Conservation (phyloP, 495 filamentous ascomycete species). For the Penicillium alfredii region DNA sequence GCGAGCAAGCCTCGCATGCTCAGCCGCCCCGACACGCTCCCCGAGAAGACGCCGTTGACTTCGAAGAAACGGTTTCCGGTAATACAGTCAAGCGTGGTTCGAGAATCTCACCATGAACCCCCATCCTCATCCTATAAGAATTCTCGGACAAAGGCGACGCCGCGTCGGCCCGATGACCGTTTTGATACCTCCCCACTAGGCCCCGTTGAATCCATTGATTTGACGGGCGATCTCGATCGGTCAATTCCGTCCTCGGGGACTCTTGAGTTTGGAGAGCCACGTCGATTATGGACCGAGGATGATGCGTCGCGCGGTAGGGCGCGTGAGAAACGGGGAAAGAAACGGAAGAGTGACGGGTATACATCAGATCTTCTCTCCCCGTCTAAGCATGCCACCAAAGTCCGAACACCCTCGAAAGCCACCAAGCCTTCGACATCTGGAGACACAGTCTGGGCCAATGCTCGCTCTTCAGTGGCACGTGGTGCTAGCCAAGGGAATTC, state of each 20-base stretch:
- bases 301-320: conserved; percentile 41
- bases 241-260: conserved; percentile 35
- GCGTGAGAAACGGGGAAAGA: conserved; percentile 51
- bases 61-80: conserved; percentile 21
- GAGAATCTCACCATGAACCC: conserved; percentile 15
- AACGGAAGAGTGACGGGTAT: conserved; percentile 70
- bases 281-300: conserved; percentile 55
- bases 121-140: conserved; percentile 16
- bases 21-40: conserved; percentile 22
- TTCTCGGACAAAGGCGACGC: conserved; percentile 15
- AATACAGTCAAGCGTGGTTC: conserved; percentile 5
- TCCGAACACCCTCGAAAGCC: conserved; percentile 16
- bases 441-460: background rate
- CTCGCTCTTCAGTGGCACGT: background rate
- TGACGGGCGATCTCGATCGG: conserved; percentile 55
- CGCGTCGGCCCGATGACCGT: conserved; percentile 16
- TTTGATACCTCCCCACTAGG: conserved; percentile 19
- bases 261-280: conserved; percentile 47
- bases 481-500: conserved; percentile 1
- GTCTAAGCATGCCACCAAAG: conserved; percentile 21
- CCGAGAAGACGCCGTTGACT: conserved; percentile 18
- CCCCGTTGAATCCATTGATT: conserved; percentile 60
- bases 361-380: conserved; percentile 42
- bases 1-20: conserved; percentile 46
- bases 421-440: background rate